Base-by-base conservation (phyloP, 371 early-diverging fungal species). In the Mucor piriformis region DNA sequence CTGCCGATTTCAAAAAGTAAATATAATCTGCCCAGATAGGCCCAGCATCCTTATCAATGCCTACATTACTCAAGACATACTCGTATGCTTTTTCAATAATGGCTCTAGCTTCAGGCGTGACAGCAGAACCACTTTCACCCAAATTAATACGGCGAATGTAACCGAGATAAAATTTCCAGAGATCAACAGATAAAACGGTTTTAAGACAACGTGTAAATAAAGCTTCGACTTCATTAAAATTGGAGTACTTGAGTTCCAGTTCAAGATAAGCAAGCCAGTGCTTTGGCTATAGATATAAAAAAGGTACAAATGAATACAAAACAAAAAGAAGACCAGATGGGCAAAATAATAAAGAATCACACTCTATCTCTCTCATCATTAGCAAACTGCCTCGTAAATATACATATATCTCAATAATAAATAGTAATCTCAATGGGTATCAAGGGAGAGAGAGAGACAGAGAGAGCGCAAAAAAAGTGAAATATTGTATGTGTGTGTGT, bases 1-100 rank as follows among this genome's bases (percentile, higher is more conserved):
- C 91, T 18, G 81, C 84, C 35, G 88, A 79, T 59, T 86, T 88
- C 35, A 96, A 59, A 69, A 95, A 97, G 29, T 74, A 80, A 21
- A 97, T 76, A 63, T 95, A 98, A 55, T 95, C 92, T 18, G 80
- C 71, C 98, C 98, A 98, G 34, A 98, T 86, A 25, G 81, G 72
- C 0, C 94, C 95, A 13, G 96, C 85, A 35, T 95, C 94, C 55
- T 86, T 88, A 71, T 98, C 97, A n/a, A 86, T 71, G 7, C 97
- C 98, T 27, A 96, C 85, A 62, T 92, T 88, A 50, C 85, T 80
- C 16, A 98, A 74, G 7, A 92, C 94, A 70, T 88, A 92, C 63
- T 95, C 95, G 76, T 88, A 97, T 5, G 95, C 91, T 64, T 91
- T 85, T 66, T 79, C 80, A 62, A 97, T 88, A 24, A 87, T 86